Evolutionary conservation across 371 early-diverging fungal species (phyloP), one percentile per base, ranked within the genome.

Genomic region (Lichtheimia ramosa): DNA sequence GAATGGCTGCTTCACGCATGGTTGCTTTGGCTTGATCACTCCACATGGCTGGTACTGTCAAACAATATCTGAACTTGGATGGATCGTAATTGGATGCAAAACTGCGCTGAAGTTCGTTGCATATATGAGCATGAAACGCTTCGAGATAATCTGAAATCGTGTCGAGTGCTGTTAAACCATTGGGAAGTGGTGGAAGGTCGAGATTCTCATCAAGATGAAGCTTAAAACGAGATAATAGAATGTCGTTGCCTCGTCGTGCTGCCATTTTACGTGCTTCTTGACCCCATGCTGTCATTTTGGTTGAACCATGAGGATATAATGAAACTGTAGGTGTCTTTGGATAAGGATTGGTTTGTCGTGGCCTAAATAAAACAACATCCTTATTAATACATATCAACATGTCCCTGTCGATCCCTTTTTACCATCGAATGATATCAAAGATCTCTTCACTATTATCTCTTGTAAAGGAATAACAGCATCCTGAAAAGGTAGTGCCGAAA

Each of bases 401-500:
- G 13, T 40, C 46, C 34, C n/a, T 56, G 50, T 41, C 54, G 15
- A 56, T 43, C 48, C 55, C 43, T 49, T 64, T 42, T 49, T 66
- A 74, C 77, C 77, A 77, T 68, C 72, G 69, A 3, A 71, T 77
- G 12, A 77, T 77, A 58, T 77, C 77, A 48, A 74, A 69, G 41
- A 77, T 74, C 63, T 75, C 76, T 56, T 77, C 77, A 41, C 71
- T 71, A 46, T 69, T 74, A 41, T 77, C 72, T 58, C 74, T 71
- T 42, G 77, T 71, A 34, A 77, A 77, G 14, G 77, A 74, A 65
- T 77, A 77, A 54, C 77, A 74, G 40, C 77, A 77, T 10, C 77
- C 77, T 41, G 82, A 79, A 56, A 74, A 81, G 16, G 84, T 82
- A 16, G 82, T 81, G 48, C 82, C 83, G 71, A 83, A 83, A 75